Evolutionary conservation across 208 protist species (phyloP).

Genomic region (Herpetomonas samuelpessoai): DNA sequence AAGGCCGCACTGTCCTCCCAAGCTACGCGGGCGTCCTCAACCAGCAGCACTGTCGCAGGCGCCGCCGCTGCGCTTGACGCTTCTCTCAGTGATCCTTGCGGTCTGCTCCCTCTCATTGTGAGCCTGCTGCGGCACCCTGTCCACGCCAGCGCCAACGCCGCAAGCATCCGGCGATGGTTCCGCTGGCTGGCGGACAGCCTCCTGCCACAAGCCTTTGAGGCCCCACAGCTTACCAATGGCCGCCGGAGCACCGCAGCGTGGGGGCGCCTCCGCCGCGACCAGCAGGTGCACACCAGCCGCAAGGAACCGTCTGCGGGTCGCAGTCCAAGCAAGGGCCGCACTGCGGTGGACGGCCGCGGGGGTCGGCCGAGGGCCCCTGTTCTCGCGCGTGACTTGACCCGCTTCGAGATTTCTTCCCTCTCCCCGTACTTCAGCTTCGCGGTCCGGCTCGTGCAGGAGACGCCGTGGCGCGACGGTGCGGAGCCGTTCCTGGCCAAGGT

Average conservation of each 20-base stretch:
- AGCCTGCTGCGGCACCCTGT: conserved; percentile 45
- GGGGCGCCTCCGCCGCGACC: conserved; percentile 17
- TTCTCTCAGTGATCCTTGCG: conserved; percentile 22
- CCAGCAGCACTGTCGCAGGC: too few species aligned
- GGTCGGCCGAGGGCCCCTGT: conserved; percentile 26
- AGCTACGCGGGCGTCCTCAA: too few species aligned
- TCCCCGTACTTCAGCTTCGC: conserved; percentile 82
- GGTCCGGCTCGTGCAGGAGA: conserved; percentile 59
- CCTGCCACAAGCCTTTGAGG: conserved; percentile 68
- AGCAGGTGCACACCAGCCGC: conserved; percentile 4
- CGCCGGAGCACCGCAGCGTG: conserved; percentile 36
- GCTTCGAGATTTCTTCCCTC: conserved; percentile 49
- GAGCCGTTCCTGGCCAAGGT: conserved; percentile 61
- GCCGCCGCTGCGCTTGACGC: too few species aligned
- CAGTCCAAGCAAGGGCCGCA: conserved; percentile 2
- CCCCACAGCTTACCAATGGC: conserved; percentile 46
- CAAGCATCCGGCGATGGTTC: conserved; percentile 63
- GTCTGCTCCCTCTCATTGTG: conserved; percentile 62
- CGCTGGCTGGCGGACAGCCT: conserved; percentile 49
- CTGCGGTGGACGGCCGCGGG: neutral
- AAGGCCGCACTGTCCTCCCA: too few species aligned
- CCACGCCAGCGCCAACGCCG: conserved; percentile 56
- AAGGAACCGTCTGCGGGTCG: neutral
- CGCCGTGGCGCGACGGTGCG: conserved; percentile 51
- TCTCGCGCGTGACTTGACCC: conserved; percentile 58